These are phyloP conservation scores for Podaxis sp. DNA, from an alignment of 768 basidiomycete genomes.

Conservation along the genomic window DNA sequence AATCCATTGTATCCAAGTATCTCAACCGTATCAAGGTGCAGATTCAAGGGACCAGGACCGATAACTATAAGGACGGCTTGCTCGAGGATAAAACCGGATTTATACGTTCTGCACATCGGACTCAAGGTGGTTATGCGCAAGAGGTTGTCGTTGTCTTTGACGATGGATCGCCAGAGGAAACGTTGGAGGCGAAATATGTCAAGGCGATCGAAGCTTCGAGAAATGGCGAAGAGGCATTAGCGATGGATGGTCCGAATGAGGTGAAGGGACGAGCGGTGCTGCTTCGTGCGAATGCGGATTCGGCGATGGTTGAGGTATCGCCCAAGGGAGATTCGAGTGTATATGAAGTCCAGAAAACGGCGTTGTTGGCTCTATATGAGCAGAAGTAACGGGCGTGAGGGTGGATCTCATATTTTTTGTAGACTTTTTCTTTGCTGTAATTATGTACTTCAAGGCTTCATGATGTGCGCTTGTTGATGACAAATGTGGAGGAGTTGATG, in stretches of 20 bases:
- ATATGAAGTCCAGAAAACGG: conserved; percentile 34
- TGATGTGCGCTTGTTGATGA: too few species aligned
- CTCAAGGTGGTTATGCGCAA: conserved; percentile 33
- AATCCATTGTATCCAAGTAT: conserved; percentile 28
- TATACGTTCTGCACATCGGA: conserved; percentile 31
- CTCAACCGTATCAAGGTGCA: conserved; percentile 37
- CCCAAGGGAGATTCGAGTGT: conserved; percentile 34
- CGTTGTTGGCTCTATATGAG: conserved; percentile 34
- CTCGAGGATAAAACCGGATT: conserved; percentile 32
- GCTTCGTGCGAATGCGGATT: conserved; percentile 38
- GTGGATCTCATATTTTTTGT: not conserved
- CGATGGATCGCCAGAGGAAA: conserved; percentile 25
- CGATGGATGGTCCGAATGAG: conserved; percentile 46
- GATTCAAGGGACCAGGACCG: conserved; percentile 34
- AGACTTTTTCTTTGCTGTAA: not conserved
- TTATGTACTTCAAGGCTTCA: not conserved
- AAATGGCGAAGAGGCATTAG: conserved; percentile 48
- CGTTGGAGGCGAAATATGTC: conserved; percentile 30
- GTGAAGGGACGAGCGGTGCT: conserved; percentile 28
- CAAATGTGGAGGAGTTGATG: too few species aligned
- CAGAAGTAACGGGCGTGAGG: conserved; percentile 12
- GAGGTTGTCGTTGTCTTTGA: conserved; percentile 34
- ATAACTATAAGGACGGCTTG: conserved; percentile 36
- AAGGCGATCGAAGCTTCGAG: conserved; percentile 27
- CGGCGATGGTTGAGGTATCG: conserved; percentile 35